phyloP scores from a whole-genome alignment of 2,329 filamentous ascomycete genomes.

The Hyphodiscus sp. region DNA sequence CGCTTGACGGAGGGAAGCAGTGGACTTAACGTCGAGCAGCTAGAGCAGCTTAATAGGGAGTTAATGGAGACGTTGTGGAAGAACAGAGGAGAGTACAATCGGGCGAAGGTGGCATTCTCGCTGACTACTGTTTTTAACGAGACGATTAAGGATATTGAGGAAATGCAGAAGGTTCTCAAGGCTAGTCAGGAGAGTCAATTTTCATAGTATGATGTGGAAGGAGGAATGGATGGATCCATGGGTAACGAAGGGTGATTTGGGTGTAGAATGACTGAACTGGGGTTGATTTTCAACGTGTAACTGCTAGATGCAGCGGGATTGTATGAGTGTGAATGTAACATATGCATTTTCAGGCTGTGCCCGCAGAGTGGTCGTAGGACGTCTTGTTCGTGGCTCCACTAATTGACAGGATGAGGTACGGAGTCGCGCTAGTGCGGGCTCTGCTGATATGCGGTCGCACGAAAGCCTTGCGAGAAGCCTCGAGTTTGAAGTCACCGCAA shows the following conservation, averaged over 20 bases:
- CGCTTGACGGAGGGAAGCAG: constrained; percentile 23
- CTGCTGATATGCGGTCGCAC: too few relatives aligned
- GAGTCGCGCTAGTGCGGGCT: too few relatives aligned
- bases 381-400: too few relatives aligned
- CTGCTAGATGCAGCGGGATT: background rate
- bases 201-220: background rate
- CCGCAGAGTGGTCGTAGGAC: too few relatives aligned
- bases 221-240: background rate
- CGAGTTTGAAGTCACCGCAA: background rate
- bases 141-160: constrained; percentile 59
- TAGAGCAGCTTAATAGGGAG: constrained; percentile 86
- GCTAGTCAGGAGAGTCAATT: constrained; percentile 19
- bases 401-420: too few relatives aligned
- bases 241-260: background rate
- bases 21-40: constrained; percentile 66
- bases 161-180: constrained; percentile 26
- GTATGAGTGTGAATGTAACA: background rate
- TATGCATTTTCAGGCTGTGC: background rate
- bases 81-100: constrained; percentile 73
- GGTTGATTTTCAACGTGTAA: background rate
- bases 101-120: constrained; percentile 60
- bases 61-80: constrained; percentile 90
- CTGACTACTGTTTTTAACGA: constrained; percentile 70
- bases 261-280: background rate
- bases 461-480: background rate